Conservation (phyloP, 2,329 filamentous ascomycete species). For the Colletotrichum sp. region DNA sequence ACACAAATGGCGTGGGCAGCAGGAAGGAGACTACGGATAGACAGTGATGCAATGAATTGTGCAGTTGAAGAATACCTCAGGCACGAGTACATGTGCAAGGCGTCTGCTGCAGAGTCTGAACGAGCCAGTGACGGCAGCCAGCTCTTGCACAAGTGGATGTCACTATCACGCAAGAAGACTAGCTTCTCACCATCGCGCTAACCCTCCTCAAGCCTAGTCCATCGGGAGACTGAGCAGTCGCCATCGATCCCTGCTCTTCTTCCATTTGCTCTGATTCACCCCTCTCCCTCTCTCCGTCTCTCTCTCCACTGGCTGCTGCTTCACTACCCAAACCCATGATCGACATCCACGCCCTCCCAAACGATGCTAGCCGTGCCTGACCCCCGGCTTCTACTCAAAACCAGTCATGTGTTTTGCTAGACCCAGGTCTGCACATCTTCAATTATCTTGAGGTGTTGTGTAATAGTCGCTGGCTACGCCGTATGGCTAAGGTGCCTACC, state of each 20-base stretch:
- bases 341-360: constrained; percentile 13
- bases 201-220: not conserved
- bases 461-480: not conserved
- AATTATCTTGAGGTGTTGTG: not conserved
- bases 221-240: not conserved
- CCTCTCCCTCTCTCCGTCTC: not conserved
- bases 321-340: constrained; percentile 17
- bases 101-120: not conserved
- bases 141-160: not conserved
- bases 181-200: not conserved
- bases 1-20: constrained; percentile 1
- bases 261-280: not conserved
- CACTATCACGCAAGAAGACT: not conserved
- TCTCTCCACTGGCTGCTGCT: not conserved
- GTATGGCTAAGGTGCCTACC: not conserved
- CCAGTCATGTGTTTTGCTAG: constrained; percentile 5
- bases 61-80: constrained; percentile 15
- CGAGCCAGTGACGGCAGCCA: not conserved
- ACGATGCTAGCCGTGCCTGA: constrained; percentile 5
- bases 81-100: not conserved
- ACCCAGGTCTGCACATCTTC: not conserved
- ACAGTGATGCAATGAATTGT: constrained; percentile 15
- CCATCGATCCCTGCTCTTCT: not conserved
- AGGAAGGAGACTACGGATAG: not conserved
- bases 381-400: constrained; percentile 6